Percentiles rank a stretch among this genome's conserved stretches.
phyloP scores from a whole-genome alignment of 805 yeast genomes.

The Myxozyma vanderwaltii region DNA sequence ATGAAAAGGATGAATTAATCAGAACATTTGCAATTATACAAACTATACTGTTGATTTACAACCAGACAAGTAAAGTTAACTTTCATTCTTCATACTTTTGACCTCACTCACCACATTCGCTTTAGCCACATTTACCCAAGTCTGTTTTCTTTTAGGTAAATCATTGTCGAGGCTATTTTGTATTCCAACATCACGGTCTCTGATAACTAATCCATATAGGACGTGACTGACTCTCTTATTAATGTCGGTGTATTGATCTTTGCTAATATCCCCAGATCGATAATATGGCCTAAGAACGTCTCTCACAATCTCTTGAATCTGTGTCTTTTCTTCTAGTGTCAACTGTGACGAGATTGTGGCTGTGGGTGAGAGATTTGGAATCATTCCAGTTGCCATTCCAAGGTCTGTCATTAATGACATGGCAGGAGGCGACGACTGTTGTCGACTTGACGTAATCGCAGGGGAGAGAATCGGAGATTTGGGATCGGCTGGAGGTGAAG shows the following conservation, averaged over 20 bases:
- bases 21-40: too few species aligned
- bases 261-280: conserved; percentile 42
- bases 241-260: conserved; percentile 56
- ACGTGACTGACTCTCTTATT: conserved; percentile 65
- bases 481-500: conserved; percentile 24
- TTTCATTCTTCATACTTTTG: background rate
- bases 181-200: conserved; percentile 4
- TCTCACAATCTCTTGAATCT: conserved; percentile 61
- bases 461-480: conserved; percentile 16
- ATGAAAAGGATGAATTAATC: too few species aligned
- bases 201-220: conserved; percentile 46
- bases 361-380: background rate
- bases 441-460: background rate
- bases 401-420: background rate
- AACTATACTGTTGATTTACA: too few species aligned
- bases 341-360: background rate
- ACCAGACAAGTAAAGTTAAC: too few species aligned
- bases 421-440: background rate
- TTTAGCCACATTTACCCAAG: conserved; percentile 19
- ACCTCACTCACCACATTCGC: conserved; percentile 19
- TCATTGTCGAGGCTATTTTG: background rate
- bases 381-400: background rate
- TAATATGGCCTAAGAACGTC: conserved; percentile 54
- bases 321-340: conserved; percentile 49
- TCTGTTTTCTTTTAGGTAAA: conserved; percentile 2